Base-by-base conservation (phyloP, 768 basidiomycete species). In the Megacollybia marginata region DNA sequence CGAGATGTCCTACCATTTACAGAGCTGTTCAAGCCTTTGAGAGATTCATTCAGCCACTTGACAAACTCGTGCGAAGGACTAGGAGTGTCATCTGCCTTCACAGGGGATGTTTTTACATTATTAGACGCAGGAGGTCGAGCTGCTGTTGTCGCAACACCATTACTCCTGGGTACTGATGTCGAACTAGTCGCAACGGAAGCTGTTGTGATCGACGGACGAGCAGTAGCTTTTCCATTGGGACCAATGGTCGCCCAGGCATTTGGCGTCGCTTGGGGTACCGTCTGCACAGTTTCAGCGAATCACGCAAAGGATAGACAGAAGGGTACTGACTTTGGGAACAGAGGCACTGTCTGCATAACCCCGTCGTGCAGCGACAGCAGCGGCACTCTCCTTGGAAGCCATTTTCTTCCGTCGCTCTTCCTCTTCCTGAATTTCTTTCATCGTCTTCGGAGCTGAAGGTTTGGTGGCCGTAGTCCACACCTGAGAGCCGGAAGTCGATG, bases 361-460 rank as follows among this genome's bases (percentile, higher is more conserved):
- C 47, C 89, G 74, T 61, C 85, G 79, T 8, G 78, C 71, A 35
- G 76, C 75, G 18, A 76, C 71, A 11, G 78, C 68, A 9, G 75
- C 75, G 48, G 72, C 71, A 48, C 74, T 80, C 54, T 88, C 82
- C 63, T 83, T 85, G 7, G 70, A 66, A 1, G 73, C 73, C 28
- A 68, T 57, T 65, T 83, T 88, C 73, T 92, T 93, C 54, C 86
- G 78, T 54, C 72, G 79, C 66, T 95, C 92, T 61, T 99, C 96
- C 59, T 99, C 96, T 66, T 98, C 95, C 61, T 95, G 91, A 36
- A 99, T 99, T 71, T 99, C 93, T 72, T 95, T 97, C 85, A 99
- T 85, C 2, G 90, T 89, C 75, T 92, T 96, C 74, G 92, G 94
- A 7, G 76, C 62, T 2, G 71, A 62, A 9, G 69, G 69, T 60